Evolutionary conservation across 2,329 filamentous ascomycete species (phyloP), one percentile per base, ranked within the genome.

Genomic region (Clonostachys rhizophaga): DNA sequence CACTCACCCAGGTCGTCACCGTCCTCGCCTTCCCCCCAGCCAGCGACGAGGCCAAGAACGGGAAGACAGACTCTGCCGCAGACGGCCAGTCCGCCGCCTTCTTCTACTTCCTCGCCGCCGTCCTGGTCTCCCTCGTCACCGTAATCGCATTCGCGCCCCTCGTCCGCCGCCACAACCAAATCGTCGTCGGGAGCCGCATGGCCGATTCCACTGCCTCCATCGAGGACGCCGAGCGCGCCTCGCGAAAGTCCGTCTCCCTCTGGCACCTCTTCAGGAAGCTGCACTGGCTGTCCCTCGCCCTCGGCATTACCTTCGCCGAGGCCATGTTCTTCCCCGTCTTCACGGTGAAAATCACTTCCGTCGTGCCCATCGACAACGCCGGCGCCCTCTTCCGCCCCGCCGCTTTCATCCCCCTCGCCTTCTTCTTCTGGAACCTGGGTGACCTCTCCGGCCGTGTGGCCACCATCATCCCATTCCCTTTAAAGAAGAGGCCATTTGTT

Each of bases 261-360:
- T 71, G 71, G 53, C 72, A 72, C 1, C 79, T 97, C 5, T 83
- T 94, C 57, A 71, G 71, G 50, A 95, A 95, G 64, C 79, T 97
- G 41, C 82, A 80, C 58, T 95, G 87, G 81, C 75, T 91, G 13
- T 81, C 89, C 1, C 71, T 76, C n/a, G 81, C 88, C 8, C 81
- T 96, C 13, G 90, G 89, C 57, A 63, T 91, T 53, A 91, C 86
- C 60, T 97, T 97, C 59, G 69, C 78, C 40, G 70, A 92, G 47
- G 91, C 91, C 44, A 97, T 99, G 92, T 84, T 94, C 62, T 97
- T 91, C 71, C 94, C 94, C 1, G 89, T 97, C 50, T 95, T 95
- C 67, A 97, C 94, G 0, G 71, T 77, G 48, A 82, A 86, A 65
- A 85, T 72, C 52, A 57, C 68, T 34, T 79, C 76, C 9, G 70